Base-by-base conservation (phyloP, 108 stramenopile genomes). In the Stephanodiscus minutulus region DNA sequence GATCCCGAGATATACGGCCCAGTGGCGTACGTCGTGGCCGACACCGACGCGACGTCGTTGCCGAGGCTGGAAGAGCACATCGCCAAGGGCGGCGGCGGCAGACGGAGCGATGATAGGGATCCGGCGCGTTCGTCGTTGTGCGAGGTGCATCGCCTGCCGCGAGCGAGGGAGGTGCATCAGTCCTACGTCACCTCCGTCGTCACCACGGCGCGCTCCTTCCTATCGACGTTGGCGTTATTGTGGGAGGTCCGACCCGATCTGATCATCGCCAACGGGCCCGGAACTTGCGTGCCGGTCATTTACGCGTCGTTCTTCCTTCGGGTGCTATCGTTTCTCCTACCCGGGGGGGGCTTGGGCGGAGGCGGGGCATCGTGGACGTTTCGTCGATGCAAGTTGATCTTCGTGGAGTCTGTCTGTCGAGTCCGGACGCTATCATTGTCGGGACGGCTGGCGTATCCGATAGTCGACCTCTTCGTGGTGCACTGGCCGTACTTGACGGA, bases 331-430 rank as follows among this genome's bases (percentile, higher is more conserved):
- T 39, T 39, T 8, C 39, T 68, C 27, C 68, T 41, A 7, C 41
- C 35, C 28, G 71, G 62, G 1, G 35, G 12, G 0, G 17, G 35
- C 17, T 33, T 4, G 35, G 81, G 53, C 77, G 86, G 9, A 28
- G 76, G 49, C 48, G 59, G 7, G 70, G 76, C 21, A 64, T n/a
- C 35, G 3, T 33, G 28, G 31, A 33, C 61, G 21, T 15, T 61
- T 15, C 3, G 17, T 28, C 24, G 48, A 4, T 82, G 83, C 49
- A 82, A 82, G 37, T 80, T 91, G 55, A 71, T 96, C n/a, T 96
- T 92, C 87, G 83, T 90, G 0, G 96, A 96, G 79, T 83, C 82
- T 11, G 88, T 93, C 60, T 96, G 96, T 77, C 90, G 96, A 13
- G 96, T 96, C 13, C 66, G 74, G 18, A 89, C 83, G 58, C 80